Evolutionary conservation across 106 monocot genomes (phyloP), one percentile per base, ranked within the genome.

Genomic region (Apostasia ramifera): DNA sequence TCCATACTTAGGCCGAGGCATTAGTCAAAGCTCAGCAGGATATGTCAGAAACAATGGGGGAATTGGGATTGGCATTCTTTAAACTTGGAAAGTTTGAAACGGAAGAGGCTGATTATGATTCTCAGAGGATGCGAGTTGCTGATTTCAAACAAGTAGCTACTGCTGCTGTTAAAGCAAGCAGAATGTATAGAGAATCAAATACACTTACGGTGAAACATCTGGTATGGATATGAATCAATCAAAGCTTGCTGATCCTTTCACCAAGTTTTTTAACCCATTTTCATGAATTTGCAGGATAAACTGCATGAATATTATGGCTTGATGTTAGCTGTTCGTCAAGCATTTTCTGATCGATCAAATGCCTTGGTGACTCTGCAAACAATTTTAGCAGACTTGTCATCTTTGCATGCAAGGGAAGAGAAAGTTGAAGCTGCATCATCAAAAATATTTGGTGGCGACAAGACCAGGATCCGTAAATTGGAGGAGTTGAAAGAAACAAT

Each of bases 21-120:
- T 78, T 95, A 66, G 88, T 92, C 54, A 95, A 92, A 78, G 81
- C 91, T 57, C 86, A 91, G 40, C 86, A 92, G 64, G 86, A 92
- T 75, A 80, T 88, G 68, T 88, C 84, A 57, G 84, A 89, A 71
- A 91, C 88, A 62, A 84, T 89, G 84, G 95, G 91, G 53, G 83
- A 95, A 44, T 70, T 95, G 66, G 95, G 95, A n/a, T 73, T 95
- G 80, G 66, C 86, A 55, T 84, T 95, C 65, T 80, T 95, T 6
- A 95, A 91, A 73, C 68, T 95, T 4, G 80, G 85, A 64, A 95
- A 92, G 76, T 95, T 95, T 78, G 95, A 95, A 75, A 86, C 75
- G 10, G 86, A 89, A 66, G 83, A 89, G 68, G 83, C 79, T 62
- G 61, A 71, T 58, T 77, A 77, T 79, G 70, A 77, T 73, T 82